Evolutionary conservation across 2,329 filamentous ascomycete genomes (phyloP).

Genomic region (Phaeosphaeriaceae sp.): DNA sequence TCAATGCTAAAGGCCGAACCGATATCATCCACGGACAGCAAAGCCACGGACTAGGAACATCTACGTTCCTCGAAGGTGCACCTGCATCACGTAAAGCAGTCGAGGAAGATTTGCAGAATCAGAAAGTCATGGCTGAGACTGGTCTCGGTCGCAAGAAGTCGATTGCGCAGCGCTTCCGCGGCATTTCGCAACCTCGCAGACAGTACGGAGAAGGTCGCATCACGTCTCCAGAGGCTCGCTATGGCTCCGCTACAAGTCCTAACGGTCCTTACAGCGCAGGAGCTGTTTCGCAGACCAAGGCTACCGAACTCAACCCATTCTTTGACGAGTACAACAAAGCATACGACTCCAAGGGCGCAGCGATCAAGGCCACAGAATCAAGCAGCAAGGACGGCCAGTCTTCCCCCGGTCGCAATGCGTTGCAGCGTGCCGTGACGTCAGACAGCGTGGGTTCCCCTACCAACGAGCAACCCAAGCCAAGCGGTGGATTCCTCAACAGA

Average conservation of each 20-base stretch:
- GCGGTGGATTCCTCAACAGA: slow-evolving; percentile 43
- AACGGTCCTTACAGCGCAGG: slow-evolving; percentile 49
- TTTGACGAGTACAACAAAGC: slow-evolving; percentile 76
- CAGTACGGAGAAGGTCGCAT: slow-evolving; percentile 53
- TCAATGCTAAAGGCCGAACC: slow-evolving; percentile 53
- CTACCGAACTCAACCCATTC: slow-evolving; percentile 73
- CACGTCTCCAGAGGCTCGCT: slow-evolving; percentile 62
- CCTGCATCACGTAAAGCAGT: slow-evolving; percentile 84
- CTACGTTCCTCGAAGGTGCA: slow-evolving; percentile 93
- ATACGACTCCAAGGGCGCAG: slow-evolving; percentile 69
- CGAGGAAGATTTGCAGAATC: slow-evolving; percentile 73
- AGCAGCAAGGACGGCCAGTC: slow-evolving; percentile 33
- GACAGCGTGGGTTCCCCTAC: slow-evolving; percentile 37
- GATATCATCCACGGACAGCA: slow-evolving; percentile 85
- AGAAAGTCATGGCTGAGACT: slow-evolving; percentile 48
- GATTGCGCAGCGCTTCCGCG: slow-evolving; percentile 86
- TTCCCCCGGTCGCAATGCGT: slow-evolving; percentile 35
- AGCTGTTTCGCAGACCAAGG: slow-evolving; percentile 45
- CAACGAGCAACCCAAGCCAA: slow-evolving; percentile 30
- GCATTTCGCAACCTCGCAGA: slow-evolving; percentile 76
- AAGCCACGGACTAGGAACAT: slow-evolving; percentile 84
- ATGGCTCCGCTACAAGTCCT: slow-evolving; percentile 36
- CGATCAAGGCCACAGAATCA: slow-evolving; percentile 60
- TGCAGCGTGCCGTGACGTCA: slow-evolving; percentile 42
- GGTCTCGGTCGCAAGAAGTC: slow-evolving; percentile 89